These are phyloP conservation scores for Rhodomyrtus tomentosa DNA, from an alignment of 345 rosid species.

Conservation along the genomic window DNA sequence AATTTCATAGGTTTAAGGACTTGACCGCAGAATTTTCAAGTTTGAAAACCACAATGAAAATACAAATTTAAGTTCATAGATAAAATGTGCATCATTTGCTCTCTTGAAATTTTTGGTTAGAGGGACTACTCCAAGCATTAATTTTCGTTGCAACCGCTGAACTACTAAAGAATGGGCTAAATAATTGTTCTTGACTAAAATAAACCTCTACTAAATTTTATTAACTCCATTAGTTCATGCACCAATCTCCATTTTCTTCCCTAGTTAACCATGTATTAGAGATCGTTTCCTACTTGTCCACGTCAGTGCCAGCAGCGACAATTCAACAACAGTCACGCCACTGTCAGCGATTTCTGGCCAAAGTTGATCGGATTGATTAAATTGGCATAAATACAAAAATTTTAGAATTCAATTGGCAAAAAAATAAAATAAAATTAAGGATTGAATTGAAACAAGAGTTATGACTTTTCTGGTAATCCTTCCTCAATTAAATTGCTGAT, in stretches of 20 bases:
- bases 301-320: no score
- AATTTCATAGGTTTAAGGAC: neutral
- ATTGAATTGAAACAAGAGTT: no score
- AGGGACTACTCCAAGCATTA: neutral
- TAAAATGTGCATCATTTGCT: neutral
- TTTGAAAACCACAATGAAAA: neutral
- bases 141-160: neutral
- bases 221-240: neutral
- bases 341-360: no score
- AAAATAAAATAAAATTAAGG: no score
- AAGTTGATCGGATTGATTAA: no score
- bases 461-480: no score
- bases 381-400: no score
- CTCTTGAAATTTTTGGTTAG: neutral
- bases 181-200: neutral
- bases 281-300: neutral
- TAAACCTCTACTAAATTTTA: neutral
- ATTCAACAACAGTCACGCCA: no score
- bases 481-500: neutral
- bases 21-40: neutral
- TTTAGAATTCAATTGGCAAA: no score
- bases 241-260: neutral
- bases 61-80: neutral
- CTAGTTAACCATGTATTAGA: neutral
- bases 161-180: neutral